Base-by-base conservation (phyloP, 768 basidiomycete genomes). In the Tephrocybe sp. region DNA sequence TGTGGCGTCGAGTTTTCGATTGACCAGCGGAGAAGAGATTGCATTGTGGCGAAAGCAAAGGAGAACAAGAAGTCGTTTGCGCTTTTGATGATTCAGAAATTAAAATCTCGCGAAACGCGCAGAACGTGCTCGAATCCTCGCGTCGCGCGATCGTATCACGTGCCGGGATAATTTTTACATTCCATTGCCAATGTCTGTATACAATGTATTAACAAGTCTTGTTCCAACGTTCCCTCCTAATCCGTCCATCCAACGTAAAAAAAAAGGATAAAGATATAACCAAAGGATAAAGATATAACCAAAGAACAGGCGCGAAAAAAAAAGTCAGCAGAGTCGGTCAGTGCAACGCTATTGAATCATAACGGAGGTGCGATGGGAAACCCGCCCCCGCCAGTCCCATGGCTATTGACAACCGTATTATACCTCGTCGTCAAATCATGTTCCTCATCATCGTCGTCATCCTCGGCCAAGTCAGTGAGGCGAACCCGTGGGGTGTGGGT, bases 21-120 rank as follows among this genome's bases (percentile, higher is more conserved):
- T 13, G 84, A 73, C 91, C 91, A 94, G 59, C 87, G 84, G 11
- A 94, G 72, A 27, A 94, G 78, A 15, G 80, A 83, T 57, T 92
- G 80, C 84, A 91, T 89, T 29, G 19, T 34, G 16, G 19, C 24
- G 24, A 22, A 45, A 8, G n/a, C n/a, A n/a, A n/a, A 18, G 24
- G 21, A 34, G 23, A 18, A 25, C 8, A 18, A 24, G 12, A 1
- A 24, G 21, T 13, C 41, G 22, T 4, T 18, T 7, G 42, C 22
- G 19, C 16, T 45, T 47, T 30, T 24, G 23, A 52, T 42, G 27
- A 5, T 29, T 16, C 21, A 12, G 11, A 15, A 16, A 34, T 6
- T 34, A 44, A 45, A 30, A 38, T 29, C 8, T 45, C 44, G 39
- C 50, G 43, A 51, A 45, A 16, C n/a, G 8, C 13, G 33, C 24